A percentile compares a stretch with the other conserved stretches of the same genome.
Evolutionary conservation across 202 grass and related monocot genomes (phyloP).

Genomic region (Carex arenaria): DNA sequence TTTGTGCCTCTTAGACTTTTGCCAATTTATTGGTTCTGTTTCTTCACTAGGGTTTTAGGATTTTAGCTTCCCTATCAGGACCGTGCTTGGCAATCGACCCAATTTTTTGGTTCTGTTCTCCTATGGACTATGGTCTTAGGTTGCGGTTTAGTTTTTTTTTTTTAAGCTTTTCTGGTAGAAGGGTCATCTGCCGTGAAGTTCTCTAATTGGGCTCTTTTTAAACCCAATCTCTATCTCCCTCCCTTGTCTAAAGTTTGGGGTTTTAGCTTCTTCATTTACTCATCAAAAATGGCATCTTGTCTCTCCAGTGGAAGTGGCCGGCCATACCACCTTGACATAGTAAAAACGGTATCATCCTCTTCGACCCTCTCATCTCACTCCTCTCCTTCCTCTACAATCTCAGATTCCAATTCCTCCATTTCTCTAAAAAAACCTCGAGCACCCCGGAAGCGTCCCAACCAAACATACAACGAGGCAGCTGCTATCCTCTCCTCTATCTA

Average conservation of each 20-base stretch:
- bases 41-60: slow-evolving; percentile 19
- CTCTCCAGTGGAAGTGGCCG: slow-evolving; percentile 21
- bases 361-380: slow-evolving; percentile 50
- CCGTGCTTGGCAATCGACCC: background rate
- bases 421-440: slow-evolving; percentile 71
- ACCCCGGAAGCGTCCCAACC: slow-evolving; percentile 75
- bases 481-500: slow-evolving; percentile 87
- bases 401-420: slow-evolving; percentile 27
- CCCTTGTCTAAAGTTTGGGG: background rate
- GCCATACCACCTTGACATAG: slow-evolving; percentile 65
- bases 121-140: background rate
- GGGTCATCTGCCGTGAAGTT: background rate
- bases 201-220: background rate
- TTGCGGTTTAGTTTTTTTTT: background rate
- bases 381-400: slow-evolving; percentile 60
- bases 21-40: background rate
- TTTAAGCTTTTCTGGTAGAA: slow-evolving; percentile 11
- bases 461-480: slow-evolving; percentile 93
- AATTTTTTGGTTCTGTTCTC: background rate
- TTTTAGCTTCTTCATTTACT: background rate
- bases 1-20: background rate
- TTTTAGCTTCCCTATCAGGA: background rate
- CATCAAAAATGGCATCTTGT: slow-evolving; percentile 13
- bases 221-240: background rate
- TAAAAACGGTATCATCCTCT: slow-evolving; percentile 33